Base-by-base conservation (phyloP, 2,329 filamentous ascomycete species). In the Aotearoamyces nothofagi region DNA sequence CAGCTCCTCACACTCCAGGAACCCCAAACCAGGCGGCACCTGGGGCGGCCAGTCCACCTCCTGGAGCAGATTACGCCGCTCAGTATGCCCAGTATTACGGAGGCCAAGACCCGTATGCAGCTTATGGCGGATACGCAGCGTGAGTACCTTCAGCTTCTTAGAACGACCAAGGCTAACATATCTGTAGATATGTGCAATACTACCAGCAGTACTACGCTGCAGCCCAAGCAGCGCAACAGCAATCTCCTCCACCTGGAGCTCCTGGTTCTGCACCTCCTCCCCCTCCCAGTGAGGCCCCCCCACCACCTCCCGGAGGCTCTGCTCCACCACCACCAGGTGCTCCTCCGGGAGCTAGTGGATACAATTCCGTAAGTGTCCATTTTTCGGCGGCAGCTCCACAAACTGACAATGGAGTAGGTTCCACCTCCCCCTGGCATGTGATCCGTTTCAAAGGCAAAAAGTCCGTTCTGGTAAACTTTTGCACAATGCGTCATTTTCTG, bases 121-220 rank as follows among this genome's bases (percentile, higher is more conserved):
- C 80, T 6, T 94, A 90, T 43, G 87, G 87, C 37, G 87, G 87
- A 31, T 94, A 90, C 53, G 69, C 76, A 42, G 79, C 78, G 57
- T 81, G 66, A 48, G 61, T 49, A n/a, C n/a, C 9, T 16, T 20
- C 20, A 26, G n/a, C 6, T 17, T 25, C 13, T 27, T n/a, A 20
- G n/a, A 8, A n/a, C n/a, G n/a, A n/a, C n/a, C n/a, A n/a, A n/a
- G n/a, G 19, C 45, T 50, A 41, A 52, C 37, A 25, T 11, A 22
- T n/a, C 3, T 15, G 23, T 36, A 68, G 63, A 24, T 76, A 76
- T 41, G 58, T 67, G 38, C 75, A 79, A 42, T 76, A 79, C 54
- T 83, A 83, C 42, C 73, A 81, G 46, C 74, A 81, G 43, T 78
- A 78, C 42, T 69, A 69, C 40, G 66, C 66, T 11, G 60, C 60